Percentiles rank a stretch among this genome's conserved stretches.
Evolutionary conservation across 2,329 filamentous ascomycete genomes (phyloP).

Genomic region (Remersonia thermophila): DNA sequence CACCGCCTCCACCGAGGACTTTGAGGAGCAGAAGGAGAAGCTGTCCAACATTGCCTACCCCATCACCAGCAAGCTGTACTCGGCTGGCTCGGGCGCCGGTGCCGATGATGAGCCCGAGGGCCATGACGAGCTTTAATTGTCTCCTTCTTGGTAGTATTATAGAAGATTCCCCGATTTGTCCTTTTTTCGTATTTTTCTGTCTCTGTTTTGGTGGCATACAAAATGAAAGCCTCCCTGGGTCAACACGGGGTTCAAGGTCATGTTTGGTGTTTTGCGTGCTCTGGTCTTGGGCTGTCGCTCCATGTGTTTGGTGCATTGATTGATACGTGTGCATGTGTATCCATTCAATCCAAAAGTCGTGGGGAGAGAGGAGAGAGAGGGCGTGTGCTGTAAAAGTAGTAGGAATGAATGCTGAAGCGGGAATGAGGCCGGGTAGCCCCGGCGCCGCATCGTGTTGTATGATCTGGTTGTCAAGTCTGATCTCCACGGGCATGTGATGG

Average conservation of each 20-base stretch:
- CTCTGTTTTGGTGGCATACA: conserved; percentile 15
- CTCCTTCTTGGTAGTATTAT: conserved; percentile 20
- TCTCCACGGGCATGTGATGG: too few relatives aligned
- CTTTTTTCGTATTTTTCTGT: background rate
- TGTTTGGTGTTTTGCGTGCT: background rate
- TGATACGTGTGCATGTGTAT: too few relatives aligned
- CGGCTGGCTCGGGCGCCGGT: conserved; percentile 46
- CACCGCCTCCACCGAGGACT: conserved; percentile 80
- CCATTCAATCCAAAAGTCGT: too few relatives aligned
- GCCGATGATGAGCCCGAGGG: conserved; percentile 58
- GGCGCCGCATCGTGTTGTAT: too few relatives aligned
- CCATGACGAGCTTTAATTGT: conserved; percentile 67
- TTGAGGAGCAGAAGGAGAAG: conserved; percentile 99
- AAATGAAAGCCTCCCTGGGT: conserved; percentile 9
- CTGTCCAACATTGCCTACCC: conserved; percentile 92
- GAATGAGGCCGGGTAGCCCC: too few relatives aligned
- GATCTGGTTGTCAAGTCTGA: too few relatives aligned
- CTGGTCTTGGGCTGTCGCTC: background rate
- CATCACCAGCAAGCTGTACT: conserved; percentile 97
- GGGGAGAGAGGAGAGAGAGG: too few relatives aligned
- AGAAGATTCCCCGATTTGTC: conserved; percentile 20
- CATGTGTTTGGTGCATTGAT: background rate
- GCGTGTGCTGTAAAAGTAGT: too few relatives aligned
- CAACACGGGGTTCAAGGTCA: background rate
- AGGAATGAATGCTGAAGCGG: too few relatives aligned